These are phyloP conservation scores for Fusarium brachygibbosum DNA, from an alignment of 2,329 filamentous ascomycete species.

Conservation along the genomic window DNA sequence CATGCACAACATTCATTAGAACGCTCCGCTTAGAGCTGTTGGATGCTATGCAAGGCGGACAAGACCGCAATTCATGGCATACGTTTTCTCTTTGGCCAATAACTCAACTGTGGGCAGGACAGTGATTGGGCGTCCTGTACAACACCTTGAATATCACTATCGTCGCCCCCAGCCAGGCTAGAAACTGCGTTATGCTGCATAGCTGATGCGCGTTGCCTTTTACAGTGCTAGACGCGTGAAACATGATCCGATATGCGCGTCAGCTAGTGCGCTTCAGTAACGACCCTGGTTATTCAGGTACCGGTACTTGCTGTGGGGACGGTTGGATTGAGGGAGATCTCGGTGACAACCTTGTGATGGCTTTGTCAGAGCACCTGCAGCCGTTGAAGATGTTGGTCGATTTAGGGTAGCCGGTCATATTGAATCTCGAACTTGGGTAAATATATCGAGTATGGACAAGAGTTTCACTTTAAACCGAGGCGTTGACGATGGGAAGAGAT, in stretches of 20 bases:
- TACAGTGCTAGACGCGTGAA: constrained; percentile 50
- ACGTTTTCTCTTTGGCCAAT: constrained; percentile 44
- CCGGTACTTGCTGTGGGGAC: constrained; percentile 47
- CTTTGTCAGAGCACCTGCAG: constrained; percentile 33
- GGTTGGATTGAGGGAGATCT: constrained; percentile 44
- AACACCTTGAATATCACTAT: constrained; percentile 22
- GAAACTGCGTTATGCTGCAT: constrained; percentile 41
- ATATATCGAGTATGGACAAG: background rate
- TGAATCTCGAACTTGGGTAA: background rate
- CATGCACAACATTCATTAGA: constrained; percentile 46
- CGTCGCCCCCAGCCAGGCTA: constrained; percentile 25
- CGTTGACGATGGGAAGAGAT: background rate
- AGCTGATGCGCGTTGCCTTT: constrained; percentile 50
- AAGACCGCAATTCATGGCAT: constrained; percentile 14
- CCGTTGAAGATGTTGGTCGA: constrained; percentile 32
- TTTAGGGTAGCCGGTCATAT: constrained; percentile 32
- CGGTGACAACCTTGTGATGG: constrained; percentile 39
- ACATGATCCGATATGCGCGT: constrained; percentile 52
- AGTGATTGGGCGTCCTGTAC: constrained; percentile 44
- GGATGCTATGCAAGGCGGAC: constrained; percentile 37
- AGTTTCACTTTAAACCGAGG: background rate
- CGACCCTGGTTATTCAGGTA: constrained; percentile 47
- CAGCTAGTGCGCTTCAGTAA: constrained; percentile 49
- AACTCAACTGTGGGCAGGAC: constrained; percentile 43
- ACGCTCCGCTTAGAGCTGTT: constrained; percentile 12